Conservation (phyloP, 2,329 filamentous ascomycete genomes). For the Colletotrichum sp. region DNA sequence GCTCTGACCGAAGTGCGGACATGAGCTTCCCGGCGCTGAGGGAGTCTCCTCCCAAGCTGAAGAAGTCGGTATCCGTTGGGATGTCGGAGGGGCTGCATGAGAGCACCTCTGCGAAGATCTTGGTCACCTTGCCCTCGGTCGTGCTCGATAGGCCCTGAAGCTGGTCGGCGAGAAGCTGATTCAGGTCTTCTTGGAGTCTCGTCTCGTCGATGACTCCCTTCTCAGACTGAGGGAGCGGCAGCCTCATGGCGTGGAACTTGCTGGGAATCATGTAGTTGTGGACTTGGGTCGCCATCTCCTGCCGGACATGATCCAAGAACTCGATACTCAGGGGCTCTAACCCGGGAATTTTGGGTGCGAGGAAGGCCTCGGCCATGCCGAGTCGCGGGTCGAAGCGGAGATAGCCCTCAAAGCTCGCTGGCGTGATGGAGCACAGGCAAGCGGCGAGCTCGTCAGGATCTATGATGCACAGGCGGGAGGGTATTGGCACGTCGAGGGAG, state of each 20-base stretch:
- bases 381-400: background rate
- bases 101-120: constrained; percentile 51
- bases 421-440: constrained; percentile 24
- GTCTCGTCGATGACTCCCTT: constrained; percentile 37
- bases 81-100: constrained; percentile 42
- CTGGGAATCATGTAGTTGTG: constrained; percentile 44
- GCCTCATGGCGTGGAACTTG: constrained; percentile 34
- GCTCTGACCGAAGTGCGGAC: constrained; percentile 53
- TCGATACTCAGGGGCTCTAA: background rate
- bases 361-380: constrained; percentile 22
- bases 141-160: constrained; percentile 27
- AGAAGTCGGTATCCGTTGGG: constrained; percentile 49
- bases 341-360: constrained; percentile 23
- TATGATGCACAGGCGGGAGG: constrained; percentile 35
- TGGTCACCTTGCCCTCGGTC: constrained; percentile 43
- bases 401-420: constrained; percentile 22
- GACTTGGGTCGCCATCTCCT: constrained; percentile 3
- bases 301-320: constrained; percentile 20
- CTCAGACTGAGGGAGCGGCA: constrained; percentile 36
- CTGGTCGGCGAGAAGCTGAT: constrained; percentile 5
- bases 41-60: constrained; percentile 58
- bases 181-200: constrained; percentile 36
- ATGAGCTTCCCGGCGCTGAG: constrained; percentile 57
- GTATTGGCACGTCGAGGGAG: constrained; percentile 45
- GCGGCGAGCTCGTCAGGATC: constrained; percentile 30